phyloP scores from a whole-genome alignment of 1,284 basidiomycete genomes.

The Mycena sp. region DNA sequence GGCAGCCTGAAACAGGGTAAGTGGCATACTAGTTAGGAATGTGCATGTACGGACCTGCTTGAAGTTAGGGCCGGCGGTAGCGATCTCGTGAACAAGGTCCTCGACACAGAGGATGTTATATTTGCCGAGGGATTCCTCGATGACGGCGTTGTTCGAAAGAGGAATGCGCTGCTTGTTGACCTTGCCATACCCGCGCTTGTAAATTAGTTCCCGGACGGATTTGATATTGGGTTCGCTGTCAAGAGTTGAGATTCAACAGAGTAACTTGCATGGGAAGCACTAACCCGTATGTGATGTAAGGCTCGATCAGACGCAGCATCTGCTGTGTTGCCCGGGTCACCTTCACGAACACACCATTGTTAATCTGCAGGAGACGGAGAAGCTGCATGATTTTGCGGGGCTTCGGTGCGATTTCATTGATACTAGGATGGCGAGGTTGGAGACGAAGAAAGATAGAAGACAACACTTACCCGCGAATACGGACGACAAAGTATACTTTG shows the following conservation, averaged over 20 bases:
- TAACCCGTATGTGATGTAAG: slow-evolving; percentile 96
- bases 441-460: slow-evolving; percentile 2
- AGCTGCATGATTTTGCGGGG: slow-evolving; percentile 99
- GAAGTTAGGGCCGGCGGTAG: slow-evolving; percentile 97
- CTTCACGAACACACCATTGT: slow-evolving; percentile 99
- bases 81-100: slow-evolving; percentile 98
- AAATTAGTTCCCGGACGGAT: slow-evolving; percentile 96
- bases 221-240: slow-evolving; percentile 93
- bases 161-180: slow-evolving; percentile 98
- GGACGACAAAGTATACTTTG: slow-evolving; percentile 98
- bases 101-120: slow-evolving; percentile 98
- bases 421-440: slow-evolving; percentile 63
- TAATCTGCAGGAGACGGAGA: slow-evolving; percentile 98
- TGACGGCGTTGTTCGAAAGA: slow-evolving; percentile 93
- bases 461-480: slow-evolving; percentile 87
- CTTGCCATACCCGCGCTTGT: slow-evolving; percentile 99
- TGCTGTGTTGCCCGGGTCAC: slow-evolving; percentile 97
- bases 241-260: slow-evolving; percentile 2
- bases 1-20: slow-evolving; percentile 62
- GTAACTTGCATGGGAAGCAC: slow-evolving; percentile 44
- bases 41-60: slow-evolving; percentile 79
- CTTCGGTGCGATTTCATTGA: slow-evolving; percentile 99
- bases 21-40: slow-evolving; percentile 2
- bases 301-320: slow-evolving; percentile 98
- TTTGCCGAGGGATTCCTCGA: slow-evolving; percentile 93